phyloP scores from a whole-genome alignment of 495 filamentous ascomycete species.

The Aspergillus haitiensis region DNA sequence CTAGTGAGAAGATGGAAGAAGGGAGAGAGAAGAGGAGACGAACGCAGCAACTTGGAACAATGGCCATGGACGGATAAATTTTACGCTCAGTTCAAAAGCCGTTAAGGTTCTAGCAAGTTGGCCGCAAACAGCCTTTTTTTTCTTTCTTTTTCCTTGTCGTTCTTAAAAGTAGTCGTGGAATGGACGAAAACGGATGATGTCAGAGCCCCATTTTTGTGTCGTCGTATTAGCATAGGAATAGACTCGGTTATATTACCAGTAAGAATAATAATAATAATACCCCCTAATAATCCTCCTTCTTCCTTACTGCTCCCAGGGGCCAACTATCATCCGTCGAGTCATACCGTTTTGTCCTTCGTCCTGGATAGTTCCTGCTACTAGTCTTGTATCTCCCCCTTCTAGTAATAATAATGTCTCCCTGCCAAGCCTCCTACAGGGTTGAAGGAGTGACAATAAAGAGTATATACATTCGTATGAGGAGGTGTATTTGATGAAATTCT shows the following conservation, averaged over 20 bases:
- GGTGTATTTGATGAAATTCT: neutral
- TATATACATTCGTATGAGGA: too few species aligned
- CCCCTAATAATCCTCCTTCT: too few species aligned
- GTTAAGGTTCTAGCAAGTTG: too few species aligned
- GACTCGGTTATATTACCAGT: too few species aligned
- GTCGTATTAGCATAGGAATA: too few species aligned
- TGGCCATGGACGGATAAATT: too few species aligned
- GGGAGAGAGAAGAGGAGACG: neutral
- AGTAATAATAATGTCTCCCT: neutral
- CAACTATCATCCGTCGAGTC: neutral
- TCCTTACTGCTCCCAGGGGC: too few species aligned
- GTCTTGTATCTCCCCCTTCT: neutral
- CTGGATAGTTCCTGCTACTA: neutral
- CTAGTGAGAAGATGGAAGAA: neutral
- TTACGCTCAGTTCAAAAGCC: too few species aligned
- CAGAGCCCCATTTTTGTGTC: neutral
- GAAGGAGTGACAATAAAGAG: neutral
- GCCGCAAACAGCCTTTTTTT: too few species aligned
- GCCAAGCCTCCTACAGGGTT: neutral
- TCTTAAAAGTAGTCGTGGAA: neutral
- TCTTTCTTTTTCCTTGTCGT: too few species aligned
- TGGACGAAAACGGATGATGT: slow-evolving; percentile 2
- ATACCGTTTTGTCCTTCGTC: neutral
- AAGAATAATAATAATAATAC: too few species aligned
- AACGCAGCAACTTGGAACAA: slow-evolving; percentile 4